Base-by-base conservation (phyloP, 805 yeast genomes). In the Yamadazyma sp. region DNA sequence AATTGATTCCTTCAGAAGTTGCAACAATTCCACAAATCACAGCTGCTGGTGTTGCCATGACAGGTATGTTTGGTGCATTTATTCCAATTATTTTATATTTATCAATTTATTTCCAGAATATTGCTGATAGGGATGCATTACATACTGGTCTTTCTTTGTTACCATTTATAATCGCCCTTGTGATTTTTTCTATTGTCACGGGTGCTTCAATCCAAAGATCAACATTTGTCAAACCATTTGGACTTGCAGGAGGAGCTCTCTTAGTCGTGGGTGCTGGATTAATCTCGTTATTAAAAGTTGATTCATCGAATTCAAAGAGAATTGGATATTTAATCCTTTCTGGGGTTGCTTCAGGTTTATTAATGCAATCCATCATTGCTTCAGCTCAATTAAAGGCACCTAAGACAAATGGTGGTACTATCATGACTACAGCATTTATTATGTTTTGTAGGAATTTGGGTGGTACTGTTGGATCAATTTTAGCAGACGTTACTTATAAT, bases 321-420 rank as follows among this genome's bases (percentile, higher is more conserved):
- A 65, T 76, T 33, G 76, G 79, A 0, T 56, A 62, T 22, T 64
- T 72, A 36, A 68, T 75, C 18, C 45, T 72, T 5, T 49, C 59
- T 7, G 83, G 83, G 17, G 55, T 68, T 4, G 62, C 73, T 0
- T 51, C 66, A 27, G 84, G 83, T 2, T 21, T 71, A 11, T 58
- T 55, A 35, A 55, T 74, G 49, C 80, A 76, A 49, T 56, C 75
- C 1, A 44, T 64, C 11, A 55, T 73, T 30, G 47, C 73, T 21
- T 50, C 69, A 2, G 61, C 73, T 1, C 79, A 76, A 45, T 50
- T 76, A 7, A 55, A 63, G 15, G 76, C 77, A 8, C 79, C 82
- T 22, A 70, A 74, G 40, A 51, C 60, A 1, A 65, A 73, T 5
- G 81, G 80, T 11, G 65, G 71, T 3, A 60, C 64, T 5, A 71